phyloP scores from a whole-genome alignment of 164 flowering plant genomes.

The Warburgia ugandensis region DNA sequence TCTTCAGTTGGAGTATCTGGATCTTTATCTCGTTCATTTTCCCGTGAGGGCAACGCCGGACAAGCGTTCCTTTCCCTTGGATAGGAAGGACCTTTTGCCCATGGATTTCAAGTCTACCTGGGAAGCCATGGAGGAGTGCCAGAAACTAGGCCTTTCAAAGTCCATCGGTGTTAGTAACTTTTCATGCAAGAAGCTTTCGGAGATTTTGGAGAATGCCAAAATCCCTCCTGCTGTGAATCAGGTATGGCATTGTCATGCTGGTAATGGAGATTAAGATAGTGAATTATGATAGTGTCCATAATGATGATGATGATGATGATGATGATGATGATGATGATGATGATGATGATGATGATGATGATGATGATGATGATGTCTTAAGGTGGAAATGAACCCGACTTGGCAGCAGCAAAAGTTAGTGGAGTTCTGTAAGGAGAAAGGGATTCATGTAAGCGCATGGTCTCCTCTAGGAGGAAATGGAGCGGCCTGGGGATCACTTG shows the following conservation, averaged over 20 bases:
- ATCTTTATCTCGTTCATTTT: conserved; percentile 13
- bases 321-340: neutral
- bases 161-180: conserved; percentile 17
- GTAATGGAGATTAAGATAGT: too few species aligned
- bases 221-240: conserved; percentile 18
- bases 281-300: too few species aligned
- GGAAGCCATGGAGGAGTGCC: conserved; percentile 17
- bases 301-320: too few species aligned
- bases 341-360: neutral
- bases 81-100: conserved; percentile 4
- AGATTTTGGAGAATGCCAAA: conserved; percentile 3
- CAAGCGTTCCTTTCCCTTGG: neutral
- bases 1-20: conserved; percentile 11
- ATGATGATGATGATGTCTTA: neutral
- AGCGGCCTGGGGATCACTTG: conserved; percentile 14
- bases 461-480: conserved; percentile 27
- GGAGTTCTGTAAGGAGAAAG: conserved; percentile 16
- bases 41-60: conserved; percentile 5
- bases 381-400: conserved; percentile 28
- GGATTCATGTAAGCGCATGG: conserved; percentile 20
- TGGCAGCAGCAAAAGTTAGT: conserved; percentile 20
- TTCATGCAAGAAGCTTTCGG: conserved; percentile 15
- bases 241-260: too few species aligned
- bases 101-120: conserved; percentile 8
- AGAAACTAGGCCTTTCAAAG: conserved; percentile 9